phyloP scores from a whole-genome alignment of 345 rosid genomes.

The Rhizophora mangle region DNA sequence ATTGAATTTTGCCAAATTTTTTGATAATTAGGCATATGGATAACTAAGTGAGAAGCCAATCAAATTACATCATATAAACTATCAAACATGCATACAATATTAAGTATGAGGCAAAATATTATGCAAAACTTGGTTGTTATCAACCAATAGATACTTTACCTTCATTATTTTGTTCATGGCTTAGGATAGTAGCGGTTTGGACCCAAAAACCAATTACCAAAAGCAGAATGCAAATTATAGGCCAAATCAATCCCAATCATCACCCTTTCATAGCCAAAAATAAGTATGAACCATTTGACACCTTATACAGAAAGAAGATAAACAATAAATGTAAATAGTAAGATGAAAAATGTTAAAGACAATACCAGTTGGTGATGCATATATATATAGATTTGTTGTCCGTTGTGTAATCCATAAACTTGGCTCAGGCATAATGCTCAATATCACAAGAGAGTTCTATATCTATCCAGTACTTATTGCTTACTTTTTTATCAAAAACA shows the following conservation, averaged over 20 bases:
- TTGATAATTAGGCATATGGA: too few relatives aligned
- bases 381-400: slow-evolving; percentile 90
- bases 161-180: slow-evolving; percentile 99
- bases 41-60: too few relatives aligned
- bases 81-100: too few relatives aligned
- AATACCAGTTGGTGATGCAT: slow-evolving; percentile 97
- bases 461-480: slow-evolving; percentile 97
- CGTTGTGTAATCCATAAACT: slow-evolving; percentile 99
- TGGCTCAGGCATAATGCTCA: slow-evolving; percentile 95
- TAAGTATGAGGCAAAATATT: too few relatives aligned
- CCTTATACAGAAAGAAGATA: not conserved
- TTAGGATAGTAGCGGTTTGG: slow-evolving; percentile 94
- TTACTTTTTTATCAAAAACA: slow-evolving; percentile 96
- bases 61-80: too few relatives aligned
- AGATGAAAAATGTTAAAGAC: not conserved
- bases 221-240: slow-evolving; percentile 95
- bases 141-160: slow-evolving; percentile 52
- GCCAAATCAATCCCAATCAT: slow-evolving; percentile 99
- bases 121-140: too few relatives aligned
- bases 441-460: slow-evolving; percentile 97
- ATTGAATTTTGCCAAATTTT: too few relatives aligned
- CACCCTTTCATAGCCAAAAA: slow-evolving; percentile 52
- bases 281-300: not conserved
- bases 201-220: slow-evolving; percentile 99
- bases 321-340: not conserved